phyloP scores from a whole-genome alignment of 1,284 basidiomycete species.

The Austroboletus niveus region DNA sequence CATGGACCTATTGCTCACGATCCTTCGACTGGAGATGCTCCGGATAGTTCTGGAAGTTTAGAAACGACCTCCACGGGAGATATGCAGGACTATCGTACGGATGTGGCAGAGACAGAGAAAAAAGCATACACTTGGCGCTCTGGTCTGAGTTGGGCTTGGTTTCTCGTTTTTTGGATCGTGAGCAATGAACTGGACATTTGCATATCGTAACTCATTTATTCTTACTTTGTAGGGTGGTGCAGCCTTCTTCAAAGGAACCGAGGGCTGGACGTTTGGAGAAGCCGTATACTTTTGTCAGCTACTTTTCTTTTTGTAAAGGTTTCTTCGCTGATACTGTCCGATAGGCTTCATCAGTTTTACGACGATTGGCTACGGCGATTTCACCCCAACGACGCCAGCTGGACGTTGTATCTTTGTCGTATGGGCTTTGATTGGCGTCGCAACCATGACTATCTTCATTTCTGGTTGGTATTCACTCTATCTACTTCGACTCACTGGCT shows the following conservation, averaged over 20 bases:
- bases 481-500: background rate
- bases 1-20: background rate
- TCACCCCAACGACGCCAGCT: conserved; percentile 56
- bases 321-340: conserved; percentile 3
- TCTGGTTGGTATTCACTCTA: conserved; percentile 45
- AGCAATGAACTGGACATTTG: conserved; percentile 15
- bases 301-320: background rate
- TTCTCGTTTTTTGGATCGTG: conserved; percentile 59
- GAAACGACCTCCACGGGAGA: conserved; percentile 9
- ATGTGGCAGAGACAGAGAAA: conserved; percentile 36
- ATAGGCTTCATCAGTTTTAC: conserved; percentile 61
- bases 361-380: conserved; percentile 73
- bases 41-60: conserved; percentile 14
- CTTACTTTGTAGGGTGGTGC: conserved; percentile 44
- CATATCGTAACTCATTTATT: background rate
- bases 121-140: conserved; percentile 50
- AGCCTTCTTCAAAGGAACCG: conserved; percentile 52
- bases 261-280: conserved; percentile 49
- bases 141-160: conserved; percentile 44
- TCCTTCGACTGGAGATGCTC: background rate
- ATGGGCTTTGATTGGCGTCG: conserved; percentile 79
- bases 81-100: conserved; percentile 14
- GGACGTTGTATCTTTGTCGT: conserved; percentile 78
- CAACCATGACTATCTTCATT: conserved; percentile 70
- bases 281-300: conserved; percentile 72